A percentile compares a stretch with the other conserved stretches of the same genome.
Evolutionary conservation across 106 monocot genomes (phyloP).

Genomic region (Ottelia alismoides): DNA sequence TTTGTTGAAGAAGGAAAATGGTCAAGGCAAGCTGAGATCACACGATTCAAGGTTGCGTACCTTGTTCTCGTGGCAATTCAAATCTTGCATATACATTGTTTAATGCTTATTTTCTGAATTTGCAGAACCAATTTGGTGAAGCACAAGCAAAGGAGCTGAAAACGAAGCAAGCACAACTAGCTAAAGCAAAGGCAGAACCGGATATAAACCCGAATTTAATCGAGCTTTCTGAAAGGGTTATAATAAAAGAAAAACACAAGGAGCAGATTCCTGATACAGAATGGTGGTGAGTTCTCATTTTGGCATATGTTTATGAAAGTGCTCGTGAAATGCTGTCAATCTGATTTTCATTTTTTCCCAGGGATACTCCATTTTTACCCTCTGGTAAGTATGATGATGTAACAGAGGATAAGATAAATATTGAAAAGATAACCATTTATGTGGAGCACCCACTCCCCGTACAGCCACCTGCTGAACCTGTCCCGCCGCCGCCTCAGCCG

Average conservation of each 20-base stretch:
- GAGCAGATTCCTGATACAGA: conserved; percentile 87
- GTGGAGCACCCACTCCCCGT: conserved; percentile 83
- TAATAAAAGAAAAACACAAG: conserved; percentile 58
- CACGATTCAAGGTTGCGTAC: conserved; percentile 79
- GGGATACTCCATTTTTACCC: conserved; percentile 59
- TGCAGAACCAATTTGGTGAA: conserved; percentile 95
- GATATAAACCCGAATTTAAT: conserved; percentile 96
- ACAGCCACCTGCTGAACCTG: conserved; percentile 84
- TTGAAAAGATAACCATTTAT: conserved; percentile 80
- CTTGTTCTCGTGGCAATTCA: too few relatives aligned
- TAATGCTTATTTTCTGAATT: too few relatives aligned
- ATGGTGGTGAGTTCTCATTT: conserved; percentile 58
- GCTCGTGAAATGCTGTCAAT: too few relatives aligned
- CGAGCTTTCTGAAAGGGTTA: conserved; percentile 52
- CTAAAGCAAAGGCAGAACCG: conserved; percentile 79
- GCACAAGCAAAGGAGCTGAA: conserved; percentile 89
- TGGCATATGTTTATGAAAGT: too few relatives aligned
- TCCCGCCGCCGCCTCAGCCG: conserved; percentile 88
- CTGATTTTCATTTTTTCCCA: too few relatives aligned
- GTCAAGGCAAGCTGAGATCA: conserved; percentile 76
- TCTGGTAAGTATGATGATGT: conserved; percentile 32
- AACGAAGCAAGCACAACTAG: conserved; percentile 78
- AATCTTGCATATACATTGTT: too few relatives aligned
- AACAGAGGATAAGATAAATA: conserved; percentile 36
- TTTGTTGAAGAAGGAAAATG: conserved; percentile 97